A percentile compares a stretch with the other conserved stretches of the same genome.
Evolutionary conservation across 2,329 filamentous ascomycete genomes (phyloP).

Genomic region (Ambrosiella beaveri): DNA sequence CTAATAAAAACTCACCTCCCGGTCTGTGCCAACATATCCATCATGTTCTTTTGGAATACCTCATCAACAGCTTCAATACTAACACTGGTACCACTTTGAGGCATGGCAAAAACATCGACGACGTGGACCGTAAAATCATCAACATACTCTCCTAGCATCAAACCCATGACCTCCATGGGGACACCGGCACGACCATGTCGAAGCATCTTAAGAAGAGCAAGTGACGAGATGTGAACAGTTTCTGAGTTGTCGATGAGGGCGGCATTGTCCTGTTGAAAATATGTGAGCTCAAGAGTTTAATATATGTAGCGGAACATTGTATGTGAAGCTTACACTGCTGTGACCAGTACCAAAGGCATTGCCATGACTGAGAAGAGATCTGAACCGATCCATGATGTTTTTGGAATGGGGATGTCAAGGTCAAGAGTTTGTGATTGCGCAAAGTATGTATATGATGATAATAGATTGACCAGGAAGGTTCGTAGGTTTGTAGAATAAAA

Average conservation of each 20-base stretch:
- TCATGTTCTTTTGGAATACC: conserved; percentile 99
- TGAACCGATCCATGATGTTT: conserved; percentile 10
- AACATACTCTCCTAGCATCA: conserved; percentile 52
- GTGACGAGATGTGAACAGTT: conserved; percentile 96
- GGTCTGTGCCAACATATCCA: conserved; percentile 98
- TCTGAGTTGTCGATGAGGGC: conserved; percentile 97
- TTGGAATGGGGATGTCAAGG: background rate
- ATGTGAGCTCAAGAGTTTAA: background rate
- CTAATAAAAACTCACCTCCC: conserved; percentile 48
- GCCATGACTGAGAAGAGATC: conserved; percentile 9
- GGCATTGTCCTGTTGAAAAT: conserved; percentile 51
- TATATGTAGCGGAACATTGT: background rate
- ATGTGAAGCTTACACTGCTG: background rate
- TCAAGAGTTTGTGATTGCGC: background rate
- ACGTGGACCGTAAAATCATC: conserved; percentile 59
- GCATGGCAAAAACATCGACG: conserved; percentile 98
- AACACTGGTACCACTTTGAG: conserved; percentile 92
- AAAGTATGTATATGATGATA: background rate
- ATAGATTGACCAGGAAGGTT: background rate
- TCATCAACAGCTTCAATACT: conserved; percentile 97
- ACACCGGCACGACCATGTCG: conserved; percentile 93
- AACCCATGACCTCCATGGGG: conserved; percentile 98
- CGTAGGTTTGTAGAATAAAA: background rate
- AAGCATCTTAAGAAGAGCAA: conserved; percentile 96
- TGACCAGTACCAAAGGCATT: conserved; percentile 3